Evolutionary conservation across 768 basidiomycete species (phyloP).

Genomic region (Hypholoma fasciculare): DNA sequence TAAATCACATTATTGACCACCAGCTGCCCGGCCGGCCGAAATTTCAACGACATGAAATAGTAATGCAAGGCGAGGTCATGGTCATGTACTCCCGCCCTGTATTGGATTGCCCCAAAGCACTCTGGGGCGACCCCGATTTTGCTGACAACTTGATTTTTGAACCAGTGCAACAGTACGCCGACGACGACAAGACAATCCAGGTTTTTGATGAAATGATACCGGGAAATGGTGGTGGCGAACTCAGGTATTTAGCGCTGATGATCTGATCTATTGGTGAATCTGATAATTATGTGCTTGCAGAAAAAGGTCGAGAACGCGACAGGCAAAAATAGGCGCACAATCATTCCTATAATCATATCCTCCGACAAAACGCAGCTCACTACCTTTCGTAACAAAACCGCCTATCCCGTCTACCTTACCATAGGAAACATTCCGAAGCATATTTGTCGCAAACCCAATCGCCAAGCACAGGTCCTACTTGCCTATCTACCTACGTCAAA

Average conservation of each 20-base stretch:
- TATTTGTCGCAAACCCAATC: constrained; percentile 30
- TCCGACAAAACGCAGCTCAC: constrained; percentile 34
- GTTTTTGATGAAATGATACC: not conserved
- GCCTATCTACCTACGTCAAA: constrained; percentile 39
- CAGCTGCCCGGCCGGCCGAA: constrained; percentile 23
- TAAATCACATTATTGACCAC: constrained; percentile 29
- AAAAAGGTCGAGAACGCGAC: too few relatives aligned
- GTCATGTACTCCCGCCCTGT: not conserved
- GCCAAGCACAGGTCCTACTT: constrained; percentile 30
- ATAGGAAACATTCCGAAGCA: constrained; percentile 38
- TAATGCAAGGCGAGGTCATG: constrained; percentile 9
- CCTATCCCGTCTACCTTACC: constrained; percentile 45
- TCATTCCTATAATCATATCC: constrained; percentile 37
- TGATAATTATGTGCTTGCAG: too few relatives aligned
- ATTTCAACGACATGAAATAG: constrained; percentile 28
- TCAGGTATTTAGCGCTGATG: too few relatives aligned
- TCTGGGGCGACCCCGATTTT: constrained; percentile 2
- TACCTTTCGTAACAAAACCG: constrained; percentile 36
- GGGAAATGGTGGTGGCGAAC: too few relatives aligned
- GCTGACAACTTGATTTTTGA: not conserved
- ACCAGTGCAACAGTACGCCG: not conserved
- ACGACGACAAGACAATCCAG: not conserved
- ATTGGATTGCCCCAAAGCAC: not conserved
- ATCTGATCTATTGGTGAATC: too few relatives aligned
- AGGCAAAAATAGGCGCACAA: too few relatives aligned